Evolutionary conservation across 75 land plant species (phyloP), one percentile per base, ranked within the genome.

Genomic region (Isoetes taiwanensis): DNA sequence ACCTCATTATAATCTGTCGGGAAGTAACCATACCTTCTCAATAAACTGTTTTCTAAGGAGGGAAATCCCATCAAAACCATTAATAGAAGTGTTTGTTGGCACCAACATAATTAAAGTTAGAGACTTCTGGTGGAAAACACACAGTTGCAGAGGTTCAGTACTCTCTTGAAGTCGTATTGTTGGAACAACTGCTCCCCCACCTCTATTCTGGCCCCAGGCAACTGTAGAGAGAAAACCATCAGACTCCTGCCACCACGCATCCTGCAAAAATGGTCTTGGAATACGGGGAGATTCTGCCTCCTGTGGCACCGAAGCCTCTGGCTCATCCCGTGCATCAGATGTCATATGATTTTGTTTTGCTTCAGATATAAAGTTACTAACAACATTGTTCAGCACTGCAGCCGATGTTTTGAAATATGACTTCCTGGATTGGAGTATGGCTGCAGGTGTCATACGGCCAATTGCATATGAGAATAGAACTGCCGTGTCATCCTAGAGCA

Each of bases 11-110:
- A 12, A 54, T n/a, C n/a, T n/a, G n/a, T n/a, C n/a, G n/a, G n/a
- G n/a, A n/a, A n/a, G n/a, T n/a, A n/a, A n/a, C n/a, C 91, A 54
- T 43, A 94, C 99, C 73, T 79, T 84, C 61, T 94, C 99, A 33
- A 89, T 72, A 57, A 94, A 29, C 42, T 82, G 96, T 26, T 78
- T 78, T n/a, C n/a, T 81, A 52, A 89, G 37, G 19, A 74, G 28
- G 41, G 77, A 34, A 41, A 88, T 43, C 27, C 80, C 83, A 34
- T 79, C 80, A 53, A 79, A 76, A 40, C 80, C 80, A 79, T 65
- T 68, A 0, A 40, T 59, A 5, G 76, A 57, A 42, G 84, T 83
- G 34, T 38, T 46, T 39, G 69, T 74, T 21, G 99, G 86, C 65
- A 85, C 52, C 16, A 94, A 74, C 58, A 89, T 61, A 19, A 94